Evolutionary conservation across 257 asterid species (phyloP), one percentile per base, ranked within the genome.

Genomic region (Plantago major): DNA sequence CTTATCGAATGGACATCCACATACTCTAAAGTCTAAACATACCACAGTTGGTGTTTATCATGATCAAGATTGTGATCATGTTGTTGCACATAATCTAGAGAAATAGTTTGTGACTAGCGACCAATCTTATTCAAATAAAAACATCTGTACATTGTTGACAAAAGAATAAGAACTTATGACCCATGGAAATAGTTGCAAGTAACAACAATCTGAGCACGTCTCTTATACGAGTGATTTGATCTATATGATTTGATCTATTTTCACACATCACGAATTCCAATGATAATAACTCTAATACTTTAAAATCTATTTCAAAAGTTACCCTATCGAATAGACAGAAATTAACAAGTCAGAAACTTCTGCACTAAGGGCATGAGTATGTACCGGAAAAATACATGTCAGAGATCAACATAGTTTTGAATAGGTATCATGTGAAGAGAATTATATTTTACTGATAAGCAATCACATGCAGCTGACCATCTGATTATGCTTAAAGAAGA

Each of bases 401-500:
- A 55, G 55, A 16, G 30, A 28, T 47, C 47, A 30, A 66, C 7
- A 26, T 66, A 37, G 4, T 18, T 15, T 50, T 2, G 16, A 30
- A 12, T 60, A 11, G 48, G 62, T 46, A 13, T 11, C 10, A 16
- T 9, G 8, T 60, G 42, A 26, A 14, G 60, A 44, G 9, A 65
- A 15, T 46, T 33, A 11, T 17, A 30, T 30, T 30, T 5, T 30
- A 30, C 5, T 30, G 37, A 30, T 30, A 3, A 30, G 37, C 5
- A 30, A 30, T 30, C 37, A 30, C 26, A 17, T 49, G 58, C 55
- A 40, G 66, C 46, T 40, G 68, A 63, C 42, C 22, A 19, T 40
- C n/a, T 51, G 40, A 65, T 38, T 67, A 54, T 28, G 64, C 51
- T 19, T 13, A 18, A 17, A 47, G 54, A 55, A 64, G 56, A 48